Base-by-base conservation (phyloP, 257 asterid genomes). In the Petunia axillaris region DNA sequence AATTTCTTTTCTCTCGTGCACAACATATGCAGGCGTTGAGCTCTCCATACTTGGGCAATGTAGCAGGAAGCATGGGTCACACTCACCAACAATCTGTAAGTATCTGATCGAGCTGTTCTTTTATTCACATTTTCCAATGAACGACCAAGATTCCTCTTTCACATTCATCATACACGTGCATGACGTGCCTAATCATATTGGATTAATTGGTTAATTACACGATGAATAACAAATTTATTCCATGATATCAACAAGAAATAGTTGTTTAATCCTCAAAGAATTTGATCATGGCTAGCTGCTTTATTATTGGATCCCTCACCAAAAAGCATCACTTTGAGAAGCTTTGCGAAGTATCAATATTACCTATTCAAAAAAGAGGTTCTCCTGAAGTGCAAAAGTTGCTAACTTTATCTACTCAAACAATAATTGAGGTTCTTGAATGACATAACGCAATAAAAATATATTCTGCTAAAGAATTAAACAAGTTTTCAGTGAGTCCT, bases 241-340 rank as follows among this genome's bases (percentile, higher is more conserved):
- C 74, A 15, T 43, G 53, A 53, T 35, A 40, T 54, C 68, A 52
- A 36, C 15, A 16, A 87, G 77, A 83, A 82, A 79, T 58, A 6
- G 15, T 46, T 79, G 41, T 73, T 76, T 76, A 25, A 82, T 79
- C 76, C 63, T 60, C 64, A 71, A 81, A 41, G 83, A 85, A 83
- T 89, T 85, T 65, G 77, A 71, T 48, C 15, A 8, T 35, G 35
- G 62, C 53, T 48, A 48, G 53, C 53, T 48, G 62, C 62, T 14
- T 88, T 90, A 87, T 83, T 88, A 86, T 92, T 78, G 94, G 93
- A 92, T 90, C 94, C 91, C 84, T 88, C 85, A 74, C 46, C 64
- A 44, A 78, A 87, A 77, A 81, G 86, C 57, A 40, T 59, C 25
- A 55, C 80, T 76, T 76, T 38, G 68, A 58, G 64, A 54, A 55